Conservation (phyloP, 495 filamentous ascomycete species). For the Penicillium cataractarum region DNA sequence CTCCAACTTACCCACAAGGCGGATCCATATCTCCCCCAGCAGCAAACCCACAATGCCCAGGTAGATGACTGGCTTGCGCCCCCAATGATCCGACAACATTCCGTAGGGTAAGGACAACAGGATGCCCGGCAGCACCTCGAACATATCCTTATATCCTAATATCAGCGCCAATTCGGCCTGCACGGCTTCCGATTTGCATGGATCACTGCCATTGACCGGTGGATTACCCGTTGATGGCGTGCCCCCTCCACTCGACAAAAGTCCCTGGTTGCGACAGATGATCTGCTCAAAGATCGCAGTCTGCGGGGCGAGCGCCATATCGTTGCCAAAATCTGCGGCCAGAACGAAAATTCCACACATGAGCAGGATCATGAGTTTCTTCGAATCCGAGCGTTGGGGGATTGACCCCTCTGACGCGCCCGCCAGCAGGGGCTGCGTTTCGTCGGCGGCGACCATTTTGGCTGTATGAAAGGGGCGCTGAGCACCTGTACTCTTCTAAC, state of each 20-base stretch:
- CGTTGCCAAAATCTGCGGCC: conserved; percentile 32
- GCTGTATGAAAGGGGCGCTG: neutral
- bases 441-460: conserved; percentile 2
- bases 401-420: neutral
- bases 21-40: conserved; percentile 37
- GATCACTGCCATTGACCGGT: conserved; percentile 5
- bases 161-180: conserved; percentile 49
- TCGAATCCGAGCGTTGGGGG: neutral
- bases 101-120: conserved; percentile 39
- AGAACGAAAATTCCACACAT: conserved; percentile 25
- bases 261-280: conserved; percentile 41
- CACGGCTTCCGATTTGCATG: conserved; percentile 47
- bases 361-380: conserved; percentile 25
- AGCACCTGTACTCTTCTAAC: neutral
- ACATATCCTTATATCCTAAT: conserved; percentile 45
- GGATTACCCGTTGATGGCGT: neutral
- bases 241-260: neutral
- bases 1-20: conserved; percentile 40
- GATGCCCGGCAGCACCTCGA: conserved; percentile 44
- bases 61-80: conserved; percentile 47
- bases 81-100: conserved; percentile 45
- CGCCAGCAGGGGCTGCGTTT: conserved; percentile 9
- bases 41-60: conserved; percentile 38
- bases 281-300: conserved; percentile 44
- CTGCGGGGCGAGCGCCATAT: conserved; percentile 36